A percentile compares a stretch with the other conserved stretches of the same genome.
Evolutionary conservation across 305 asterid genomes (phyloP).

Genomic region (Vinca major): DNA sequence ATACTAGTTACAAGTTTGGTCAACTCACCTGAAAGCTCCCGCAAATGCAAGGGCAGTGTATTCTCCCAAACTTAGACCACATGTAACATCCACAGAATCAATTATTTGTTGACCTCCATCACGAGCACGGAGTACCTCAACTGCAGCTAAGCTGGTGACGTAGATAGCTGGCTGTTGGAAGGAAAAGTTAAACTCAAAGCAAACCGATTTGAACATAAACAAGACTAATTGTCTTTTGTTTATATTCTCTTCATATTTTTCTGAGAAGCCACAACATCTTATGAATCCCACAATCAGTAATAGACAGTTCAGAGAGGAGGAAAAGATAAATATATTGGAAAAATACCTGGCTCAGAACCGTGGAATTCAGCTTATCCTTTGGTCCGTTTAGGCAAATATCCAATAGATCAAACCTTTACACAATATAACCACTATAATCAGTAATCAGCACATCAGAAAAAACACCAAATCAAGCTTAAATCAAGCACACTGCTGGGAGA

Average conservation of each 20-base stretch:
- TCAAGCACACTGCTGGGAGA: too few species aligned
- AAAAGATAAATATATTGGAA: not conserved
- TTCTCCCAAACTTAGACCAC: slow-evolving; percentile 96
- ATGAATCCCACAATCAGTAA: not conserved
- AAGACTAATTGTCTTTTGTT: not conserved
- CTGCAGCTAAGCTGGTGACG: slow-evolving; percentile 97
- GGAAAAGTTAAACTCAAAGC: slow-evolving; percentile 1
- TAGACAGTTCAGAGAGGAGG: not conserved
- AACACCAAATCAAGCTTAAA: not conserved
- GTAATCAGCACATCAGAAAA: not conserved
- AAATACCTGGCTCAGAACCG: slow-evolving; percentile 89
- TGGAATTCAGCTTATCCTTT: slow-evolving; percentile 86
- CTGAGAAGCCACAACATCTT: not conserved
- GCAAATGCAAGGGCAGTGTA: slow-evolving; percentile 98
- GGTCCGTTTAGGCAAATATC: slow-evolving; percentile 87
- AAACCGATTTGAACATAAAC: slow-evolving; percentile 2
- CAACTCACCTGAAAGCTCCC: slow-evolving; percentile 79
- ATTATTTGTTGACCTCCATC: slow-evolving; percentile 91
- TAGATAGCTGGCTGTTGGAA: slow-evolving; percentile 84
- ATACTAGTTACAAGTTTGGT: not conserved
- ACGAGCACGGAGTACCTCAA: slow-evolving; percentile 86
- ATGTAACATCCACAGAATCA: slow-evolving; percentile 84
- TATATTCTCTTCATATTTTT: not conserved
- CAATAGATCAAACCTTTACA: slow-evolving; percentile 75
- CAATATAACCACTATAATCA: slow-evolving; percentile 4